Conservation (phyloP, 768 basidiomycete species). For the Amanita pseudoporphyria region DNA sequence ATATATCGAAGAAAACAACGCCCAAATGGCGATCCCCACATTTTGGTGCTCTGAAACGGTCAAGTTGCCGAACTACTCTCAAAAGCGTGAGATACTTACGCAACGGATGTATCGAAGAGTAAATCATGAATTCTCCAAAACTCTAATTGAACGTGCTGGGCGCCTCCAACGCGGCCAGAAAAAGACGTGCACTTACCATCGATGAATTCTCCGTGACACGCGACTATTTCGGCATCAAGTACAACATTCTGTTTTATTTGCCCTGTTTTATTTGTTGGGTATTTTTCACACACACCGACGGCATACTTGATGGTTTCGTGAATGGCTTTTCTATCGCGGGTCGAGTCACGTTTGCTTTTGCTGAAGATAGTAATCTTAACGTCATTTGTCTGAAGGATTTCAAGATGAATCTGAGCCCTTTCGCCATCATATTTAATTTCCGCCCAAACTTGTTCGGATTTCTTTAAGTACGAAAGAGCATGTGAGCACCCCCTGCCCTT, state of each 20-base stretch:
- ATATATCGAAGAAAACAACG: conserved; percentile 82
- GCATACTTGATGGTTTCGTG: conserved; percentile 51
- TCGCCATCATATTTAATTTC: conserved; percentile 96
- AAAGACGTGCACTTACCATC: conserved; percentile 45
- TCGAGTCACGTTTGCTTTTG: conserved; percentile 82
- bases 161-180: not conserved
- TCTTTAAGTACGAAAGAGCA: conserved; percentile 36
- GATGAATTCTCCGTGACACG: conserved; percentile 57
- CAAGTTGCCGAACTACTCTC: not conserved
- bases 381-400: conserved; percentile 26
- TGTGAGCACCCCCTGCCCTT: conserved; percentile 60
- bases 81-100: not conserved
- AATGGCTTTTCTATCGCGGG: conserved; percentile 60
- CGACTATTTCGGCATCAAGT: conserved; percentile 86
- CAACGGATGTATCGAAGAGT: conserved; percentile 24
- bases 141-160: conserved; percentile 30
- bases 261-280: conserved; percentile 4
- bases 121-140: conserved; percentile 67
- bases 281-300: conserved; percentile 30
- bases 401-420: conserved; percentile 86
- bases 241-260: conserved; percentile 33
- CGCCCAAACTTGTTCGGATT: conserved; percentile 52
- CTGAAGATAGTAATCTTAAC: conserved; percentile 70
- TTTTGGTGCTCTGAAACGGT: conserved; percentile 20
- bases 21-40: conserved; percentile 47